Conservation (phyloP, 2,329 filamentous ascomycete genomes). For the Mycosphaerelloides madeirae region DNA sequence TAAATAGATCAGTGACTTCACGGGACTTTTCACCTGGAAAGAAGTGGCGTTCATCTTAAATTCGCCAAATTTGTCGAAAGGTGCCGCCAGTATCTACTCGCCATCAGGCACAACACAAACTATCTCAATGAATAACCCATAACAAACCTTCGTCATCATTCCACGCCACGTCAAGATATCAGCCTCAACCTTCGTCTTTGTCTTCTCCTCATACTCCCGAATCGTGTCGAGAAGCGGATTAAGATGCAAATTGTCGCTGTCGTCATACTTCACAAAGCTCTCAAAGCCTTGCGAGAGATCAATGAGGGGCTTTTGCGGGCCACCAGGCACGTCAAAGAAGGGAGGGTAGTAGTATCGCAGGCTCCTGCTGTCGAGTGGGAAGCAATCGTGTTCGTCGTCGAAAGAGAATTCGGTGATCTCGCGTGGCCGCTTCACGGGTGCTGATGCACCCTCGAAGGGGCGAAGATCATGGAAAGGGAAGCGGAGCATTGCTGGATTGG, state of each 20-base stretch:
- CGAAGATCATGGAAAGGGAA: constrained; percentile 67
- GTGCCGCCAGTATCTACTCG: constrained; percentile 73
- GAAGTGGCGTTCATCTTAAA: constrained; percentile 96
- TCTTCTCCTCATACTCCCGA: constrained; percentile 64
- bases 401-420: constrained; percentile 94
- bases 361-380: constrained; percentile 65
- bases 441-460: constrained; percentile 63
- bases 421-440: constrained; percentile 70
- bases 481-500: constrained; percentile 5
- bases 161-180: constrained; percentile 90
- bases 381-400: constrained; percentile 74
- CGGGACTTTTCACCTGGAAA: constrained; percentile 65
- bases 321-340: constrained; percentile 25
- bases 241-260: constrained; percentile 84
- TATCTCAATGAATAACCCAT: neutral
- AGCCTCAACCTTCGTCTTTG: constrained; percentile 48
- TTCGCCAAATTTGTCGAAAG: constrained; percentile 78
- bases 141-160: constrained; percentile 98
- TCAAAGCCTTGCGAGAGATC: constrained; percentile 79
- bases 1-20: neutral
- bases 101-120: neutral
- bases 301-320: constrained; percentile 42
- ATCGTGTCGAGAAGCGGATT: constrained; percentile 77
- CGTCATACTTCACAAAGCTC: constrained; percentile 68
- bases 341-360: constrained; percentile 57